Percentiles rank a stretch among this genome's conserved stretches.
These are phyloP conservation scores for Dianthus caryophyllus DNA, from an alignment of 148 eudicot species.

Conservation along the genomic window DNA sequence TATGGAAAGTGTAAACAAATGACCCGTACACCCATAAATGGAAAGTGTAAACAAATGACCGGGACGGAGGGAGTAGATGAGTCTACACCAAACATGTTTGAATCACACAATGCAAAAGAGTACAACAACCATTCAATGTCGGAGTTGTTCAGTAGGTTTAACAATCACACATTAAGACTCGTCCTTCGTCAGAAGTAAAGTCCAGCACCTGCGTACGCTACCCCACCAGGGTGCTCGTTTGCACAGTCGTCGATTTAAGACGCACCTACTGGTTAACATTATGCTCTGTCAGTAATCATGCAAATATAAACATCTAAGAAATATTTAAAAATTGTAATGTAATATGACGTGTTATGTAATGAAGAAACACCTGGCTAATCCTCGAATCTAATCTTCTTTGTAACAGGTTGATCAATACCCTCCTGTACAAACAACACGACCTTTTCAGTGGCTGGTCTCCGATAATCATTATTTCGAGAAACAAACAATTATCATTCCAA, in stretches of 20 bases:
- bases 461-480: background rate
- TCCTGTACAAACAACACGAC: constrained; percentile 19
- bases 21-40: too few species aligned
- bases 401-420: constrained; percentile 31
- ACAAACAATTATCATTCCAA: too few species aligned
- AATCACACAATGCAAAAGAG: background rate
- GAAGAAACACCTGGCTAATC: constrained; percentile 5
- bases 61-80: too few species aligned
- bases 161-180: background rate
- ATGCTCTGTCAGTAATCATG: background rate
- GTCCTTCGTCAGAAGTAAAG: background rate
- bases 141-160: background rate
- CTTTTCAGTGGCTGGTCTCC: background rate
- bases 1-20: too few species aligned
- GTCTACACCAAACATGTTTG: too few species aligned
- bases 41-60: too few species aligned
- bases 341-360: too few species aligned
- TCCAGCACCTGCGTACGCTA: background rate
- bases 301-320: background rate
- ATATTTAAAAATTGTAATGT: too few species aligned
- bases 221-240: background rate
- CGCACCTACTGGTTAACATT: background rate
- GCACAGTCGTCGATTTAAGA: background rate
- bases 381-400: constrained; percentile 38
- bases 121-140: background rate